Evolutionary conservation across 164 flowering plant genomes (phyloP), one percentile per base, ranked within the genome.

Genomic region (Annona squamosa): DNA sequence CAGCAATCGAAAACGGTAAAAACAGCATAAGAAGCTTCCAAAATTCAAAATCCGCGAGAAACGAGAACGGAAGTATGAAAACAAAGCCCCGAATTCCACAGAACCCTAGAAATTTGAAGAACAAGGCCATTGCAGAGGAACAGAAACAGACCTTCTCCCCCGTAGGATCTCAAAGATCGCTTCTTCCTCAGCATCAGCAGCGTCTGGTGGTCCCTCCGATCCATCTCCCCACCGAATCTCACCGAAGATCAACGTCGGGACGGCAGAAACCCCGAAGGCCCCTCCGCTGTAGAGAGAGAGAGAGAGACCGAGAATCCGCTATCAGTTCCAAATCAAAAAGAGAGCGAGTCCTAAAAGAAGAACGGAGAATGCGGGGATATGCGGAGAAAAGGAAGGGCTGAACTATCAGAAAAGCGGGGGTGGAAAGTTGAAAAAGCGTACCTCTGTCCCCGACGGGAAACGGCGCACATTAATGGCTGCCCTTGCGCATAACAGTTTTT

Each of bases 401-500:
- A 62, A 19, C 12, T 64, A 64, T 64, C 42, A 9, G 13, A 19
- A 19, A 5, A 6, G 43, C 6, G 37, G 37, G 45, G 9, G 67
- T 19, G 3, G 26, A 26, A 64, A 64, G 67, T 64, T 52, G 13
- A 5, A 41, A 18, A 41, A 64, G 67, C 19, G 67, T 41, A 64
- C 42, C 43, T 64, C 42, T 19, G 5, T 10, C 4, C 6, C 42
- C 42, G 26, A 4, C 67, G 37, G 42, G 67, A 44, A 64, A 41
- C 43, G 13, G 67, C 67, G 67, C 16, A 26, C 42, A 64, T 64
- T 64, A 64, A 64, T 64, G 67, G 67, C 67, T 19, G 67, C 37
- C 67, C 67, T 16, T 52, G 59, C 13, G 13, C 13, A 5, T 5
- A 52, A 52, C 59, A 5, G 59, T 52, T 52, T 52, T 52, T 52